Percentiles rank a stretch among this genome's conserved stretches.
Evolutionary conservation across 2,329 filamentous ascomycete species (phyloP).

Genomic region (Cytospora chrysosperma): DNA sequence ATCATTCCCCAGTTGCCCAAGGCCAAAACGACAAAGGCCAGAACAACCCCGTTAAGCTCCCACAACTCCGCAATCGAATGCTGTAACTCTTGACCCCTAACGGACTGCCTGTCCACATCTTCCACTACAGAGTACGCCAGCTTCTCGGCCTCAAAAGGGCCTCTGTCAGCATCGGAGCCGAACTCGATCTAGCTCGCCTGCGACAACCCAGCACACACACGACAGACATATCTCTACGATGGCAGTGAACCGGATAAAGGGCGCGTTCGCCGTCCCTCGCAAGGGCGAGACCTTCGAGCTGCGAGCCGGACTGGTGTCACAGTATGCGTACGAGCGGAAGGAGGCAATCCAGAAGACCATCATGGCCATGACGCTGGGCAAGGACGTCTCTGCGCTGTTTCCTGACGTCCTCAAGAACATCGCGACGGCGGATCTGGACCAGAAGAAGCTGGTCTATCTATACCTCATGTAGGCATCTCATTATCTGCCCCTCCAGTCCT

Average conservation of each 20-base stretch:
- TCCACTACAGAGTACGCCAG: background rate
- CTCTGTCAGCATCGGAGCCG: background rate
- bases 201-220: background rate
- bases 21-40: conserved; percentile 18
- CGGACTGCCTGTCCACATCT: background rate
- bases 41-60: conserved; percentile 8
- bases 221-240: conserved; percentile 52
- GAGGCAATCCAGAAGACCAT: conserved; percentile 99
- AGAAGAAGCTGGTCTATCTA: conserved; percentile 99
- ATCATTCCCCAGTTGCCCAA: conserved; percentile 4
- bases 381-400: conserved; percentile 96
- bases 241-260: conserved; percentile 95
- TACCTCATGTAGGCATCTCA: conserved; percentile 77
- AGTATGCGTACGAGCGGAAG: conserved; percentile 99
- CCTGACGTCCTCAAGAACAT: conserved; percentile 99
- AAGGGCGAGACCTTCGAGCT: conserved; percentile 99
- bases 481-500: background rate
- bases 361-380: conserved; percentile 99
- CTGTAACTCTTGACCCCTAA: background rate
- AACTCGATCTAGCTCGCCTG: conserved; percentile 1
- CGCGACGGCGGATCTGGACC: conserved; percentile 88
- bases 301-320: conserved; percentile 90
- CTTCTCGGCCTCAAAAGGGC: conserved; percentile 4
- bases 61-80: conserved; percentile 12
- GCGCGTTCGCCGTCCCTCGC: conserved; percentile 85